Conservation (phyloP, 2,329 filamentous ascomycete species). For the Cercospora citrullina region DNA sequence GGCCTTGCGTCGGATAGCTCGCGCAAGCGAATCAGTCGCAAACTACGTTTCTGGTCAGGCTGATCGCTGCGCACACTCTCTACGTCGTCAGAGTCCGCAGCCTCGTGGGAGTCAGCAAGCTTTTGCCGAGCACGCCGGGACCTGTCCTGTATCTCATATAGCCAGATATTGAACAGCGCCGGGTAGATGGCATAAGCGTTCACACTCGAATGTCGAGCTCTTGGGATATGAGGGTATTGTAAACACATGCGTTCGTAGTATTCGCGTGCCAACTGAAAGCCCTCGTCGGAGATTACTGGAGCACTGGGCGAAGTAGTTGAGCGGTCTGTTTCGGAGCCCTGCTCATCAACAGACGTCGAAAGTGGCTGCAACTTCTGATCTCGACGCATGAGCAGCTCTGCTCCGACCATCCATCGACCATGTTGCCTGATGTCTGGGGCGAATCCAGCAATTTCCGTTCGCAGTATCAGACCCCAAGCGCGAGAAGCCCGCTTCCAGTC, state of each 20-base stretch:
- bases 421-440: slow-evolving; percentile 68
- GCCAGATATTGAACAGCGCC: slow-evolving; percentile 76
- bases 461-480: slow-evolving; percentile 72
- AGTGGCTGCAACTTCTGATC: slow-evolving; percentile 17
- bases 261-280: slow-evolving; percentile 59
- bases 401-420: slow-evolving; percentile 78
- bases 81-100: slow-evolving; percentile 6
- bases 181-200: slow-evolving; percentile 78
- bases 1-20: slow-evolving; percentile 61
- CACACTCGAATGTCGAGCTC: slow-evolving; percentile 55
- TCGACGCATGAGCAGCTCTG: slow-evolving; percentile 74
- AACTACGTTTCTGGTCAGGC: slow-evolving; percentile 34
- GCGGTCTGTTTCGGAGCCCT: neutral
- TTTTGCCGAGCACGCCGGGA: slow-evolving; percentile 51
- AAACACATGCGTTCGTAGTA: slow-evolving; percentile 80
- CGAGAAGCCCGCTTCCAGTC: slow-evolving; percentile 71
- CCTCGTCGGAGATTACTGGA: slow-evolving; percentile 38
- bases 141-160: slow-evolving; percentile 67
- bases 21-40: slow-evolving; percentile 12
- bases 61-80: slow-evolving; percentile 8
- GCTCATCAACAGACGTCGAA: slow-evolving; percentile 4
- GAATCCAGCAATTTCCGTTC: slow-evolving; percentile 58
- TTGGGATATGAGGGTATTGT: slow-evolving; percentile 69
- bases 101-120: slow-evolving; percentile 19
- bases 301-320: neutral